phyloP scores from a whole-genome alignment of 495 filamentous ascomycete genomes.

The Hypoxylon cercidicola region DNA sequence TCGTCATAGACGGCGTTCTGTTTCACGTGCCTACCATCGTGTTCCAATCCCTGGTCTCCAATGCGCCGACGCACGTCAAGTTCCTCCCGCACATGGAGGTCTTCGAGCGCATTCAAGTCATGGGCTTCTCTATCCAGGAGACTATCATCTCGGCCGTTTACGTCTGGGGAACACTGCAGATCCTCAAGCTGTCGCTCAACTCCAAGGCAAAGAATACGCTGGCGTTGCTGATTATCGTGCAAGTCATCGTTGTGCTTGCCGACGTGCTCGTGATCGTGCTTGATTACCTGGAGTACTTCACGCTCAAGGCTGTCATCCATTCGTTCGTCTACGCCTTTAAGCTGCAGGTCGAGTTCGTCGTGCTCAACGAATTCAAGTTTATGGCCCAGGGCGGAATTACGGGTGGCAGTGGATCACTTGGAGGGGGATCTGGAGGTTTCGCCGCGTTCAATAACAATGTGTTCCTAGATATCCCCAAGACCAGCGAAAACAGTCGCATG shows the following conservation, averaged over 20 bases:
- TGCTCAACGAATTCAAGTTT: slow-evolving; percentile 57
- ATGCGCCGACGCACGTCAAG: slow-evolving; percentile 60
- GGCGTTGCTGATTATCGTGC: slow-evolving; percentile 68
- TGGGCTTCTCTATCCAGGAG: slow-evolving; percentile 70
- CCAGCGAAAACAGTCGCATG: neutral
- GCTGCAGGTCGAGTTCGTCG: slow-evolving; percentile 72
- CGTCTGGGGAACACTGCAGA: slow-evolving; percentile 64
- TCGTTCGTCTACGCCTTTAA: slow-evolving; percentile 72
- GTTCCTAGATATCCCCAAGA: slow-evolving; percentile 16
- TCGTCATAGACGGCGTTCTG: slow-evolving; percentile 64
- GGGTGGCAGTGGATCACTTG: slow-evolving; percentile 16
- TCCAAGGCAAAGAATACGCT: slow-evolving; percentile 38
- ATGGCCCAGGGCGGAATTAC: slow-evolving; percentile 44
- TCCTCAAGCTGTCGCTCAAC: slow-evolving; percentile 61
- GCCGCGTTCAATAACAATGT: slow-evolving; percentile 3
- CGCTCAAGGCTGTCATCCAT: slow-evolving; percentile 69
- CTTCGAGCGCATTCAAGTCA: slow-evolving; percentile 74
- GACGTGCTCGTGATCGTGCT: slow-evolving; percentile 65
- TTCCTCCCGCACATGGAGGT: slow-evolving; percentile 47
- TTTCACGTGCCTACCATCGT: slow-evolving; percentile 68
- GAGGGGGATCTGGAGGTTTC: slow-evolving; percentile 4
- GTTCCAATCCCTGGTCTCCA: slow-evolving; percentile 55
- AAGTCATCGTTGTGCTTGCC: slow-evolving; percentile 56
- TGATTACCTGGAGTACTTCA: slow-evolving; percentile 66
- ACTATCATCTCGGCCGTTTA: slow-evolving; percentile 69